Evolutionary conservation across 2,329 filamentous ascomycete species (phyloP), one percentile per base, ranked within the genome.

Genomic region (Colletotrichum destructivum): DNA sequence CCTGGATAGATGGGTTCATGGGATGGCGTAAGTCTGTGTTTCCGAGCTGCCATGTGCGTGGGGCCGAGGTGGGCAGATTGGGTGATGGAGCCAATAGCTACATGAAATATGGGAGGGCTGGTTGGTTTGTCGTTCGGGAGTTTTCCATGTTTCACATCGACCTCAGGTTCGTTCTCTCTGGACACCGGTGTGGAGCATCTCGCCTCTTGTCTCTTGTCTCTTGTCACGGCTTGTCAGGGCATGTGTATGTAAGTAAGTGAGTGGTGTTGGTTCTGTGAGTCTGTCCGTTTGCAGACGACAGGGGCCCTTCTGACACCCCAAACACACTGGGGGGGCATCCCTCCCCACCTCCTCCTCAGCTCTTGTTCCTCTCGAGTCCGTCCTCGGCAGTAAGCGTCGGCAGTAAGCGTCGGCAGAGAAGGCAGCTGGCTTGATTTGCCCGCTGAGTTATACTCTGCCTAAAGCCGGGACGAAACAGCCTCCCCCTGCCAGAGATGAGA

Each of bases 21-120:
- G 54, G 65, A 71, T 71, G 69, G 65, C 69, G 65, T 71, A 60
- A 69, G 66, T 68, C 47, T 49, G 52, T 38, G 69, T 71, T 69
- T 71, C 69, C 65, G 54, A 71, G 59, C 59, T 60, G 54, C 55
- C 65, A 64, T 60, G 59, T 57, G 16, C 35, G 68, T 59, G 68
- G 64, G 56, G 63, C 68, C 59, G 65, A 47, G 16, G 65, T 69
- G 65, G 69, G 69, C 59, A 54, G 9, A 71, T 35, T 35, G 31
- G 31, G 31, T 11, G 8, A 35, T 18, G 59, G 69, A 71, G 51
- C 56, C 62, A 44, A 54, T 42, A n/a, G 13, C 35, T 31, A 8
- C 6, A 31, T 31, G 31, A 31, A 8, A 35, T 35, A 8, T 26
- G 31, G 31, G 31, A 35, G 31, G 31, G 31, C 31, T 11, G 31